Evolutionary conservation across 805 yeast genomes (phyloP), one percentile per base, ranked within the genome.

Genomic region (Nakazawaea laoshanensis): DNA sequence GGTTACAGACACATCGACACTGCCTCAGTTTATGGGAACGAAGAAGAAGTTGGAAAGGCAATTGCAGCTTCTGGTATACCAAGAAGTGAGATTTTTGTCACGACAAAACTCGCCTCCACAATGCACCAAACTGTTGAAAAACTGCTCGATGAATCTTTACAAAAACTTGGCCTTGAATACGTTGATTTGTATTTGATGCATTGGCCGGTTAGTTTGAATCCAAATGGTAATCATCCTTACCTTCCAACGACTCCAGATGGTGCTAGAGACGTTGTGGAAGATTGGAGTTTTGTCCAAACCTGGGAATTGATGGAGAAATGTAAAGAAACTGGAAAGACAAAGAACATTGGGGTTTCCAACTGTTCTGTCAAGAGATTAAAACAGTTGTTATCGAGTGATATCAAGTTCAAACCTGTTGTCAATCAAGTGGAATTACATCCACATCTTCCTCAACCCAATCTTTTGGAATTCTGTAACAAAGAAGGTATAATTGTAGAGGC

Each of bases 351-450:
- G 43, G 81, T 85, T 26, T 79, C 89, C 26, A 85, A 85, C 59
- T 79, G 76, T 52, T 68, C 82, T 7, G 55, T 70, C 17, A 61
- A 61, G 33, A 70, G 74, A 44, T 50, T 80, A 39, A 57, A 71
- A 39, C 63, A 57, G 35, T 55, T 84, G 35, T 61, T 81, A 28
- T 53, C 53, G 14, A 59, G 46, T 25, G 67, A 72, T 19, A 63
- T 61, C 26, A 69, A 65, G 32, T 51, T 70, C 29, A 66, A 63
- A 22, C 95, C 95, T 7, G 87, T 74, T 7, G 73, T 66, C 27
- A 74, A 77, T 57, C 94, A 85, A 61, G 65, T 81, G 39, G 94
- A 85, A 59, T 56, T 73, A 22, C 94, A 84, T 55, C 86, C 87
- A 30, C 66, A 66, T 40, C 61, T 79, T 38, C 83, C 83, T 29